Conservation (phyloP, 2,329 filamentous ascomycete species). For the Penicillium sp. region DNA sequence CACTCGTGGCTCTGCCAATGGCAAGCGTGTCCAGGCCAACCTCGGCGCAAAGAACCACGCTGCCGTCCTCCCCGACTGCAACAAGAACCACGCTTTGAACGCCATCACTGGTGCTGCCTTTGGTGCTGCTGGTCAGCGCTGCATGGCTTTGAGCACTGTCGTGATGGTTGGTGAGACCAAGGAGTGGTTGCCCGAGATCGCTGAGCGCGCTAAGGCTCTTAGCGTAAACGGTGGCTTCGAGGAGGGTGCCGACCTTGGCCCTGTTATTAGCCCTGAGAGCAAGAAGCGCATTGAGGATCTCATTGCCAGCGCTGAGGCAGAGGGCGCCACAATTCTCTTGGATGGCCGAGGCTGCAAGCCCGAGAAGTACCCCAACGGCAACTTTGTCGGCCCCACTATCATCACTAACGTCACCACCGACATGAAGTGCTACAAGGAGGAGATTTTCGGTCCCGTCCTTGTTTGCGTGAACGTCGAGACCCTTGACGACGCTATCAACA, state of each 20-base stretch:
- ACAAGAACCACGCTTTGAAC: constrained; percentile 68
- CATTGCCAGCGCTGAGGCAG: constrained; percentile 61
- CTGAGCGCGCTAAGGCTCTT: constrained; percentile 60
- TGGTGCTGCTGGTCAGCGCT: constrained; percentile 67
- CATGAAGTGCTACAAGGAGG: constrained; percentile 67
- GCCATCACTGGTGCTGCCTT: constrained; percentile 68
- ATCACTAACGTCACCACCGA: constrained; percentile 65
- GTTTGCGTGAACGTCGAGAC: constrained; percentile 62
- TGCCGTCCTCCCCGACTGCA: constrained; percentile 65
- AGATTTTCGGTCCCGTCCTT: constrained; percentile 68
- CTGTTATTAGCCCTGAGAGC: constrained; percentile 63
- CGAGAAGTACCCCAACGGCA: constrained; percentile 64
- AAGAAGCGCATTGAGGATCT: constrained; percentile 64
- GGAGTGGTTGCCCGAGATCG: constrained; percentile 64
- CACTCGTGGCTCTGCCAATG: constrained; percentile 65
- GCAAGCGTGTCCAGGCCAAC: constrained; percentile 70
- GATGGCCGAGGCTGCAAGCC: constrained; percentile 63
- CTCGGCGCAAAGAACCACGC: constrained; percentile 71
- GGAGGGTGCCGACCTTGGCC: constrained; percentile 62
- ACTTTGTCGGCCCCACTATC: constrained; percentile 66
- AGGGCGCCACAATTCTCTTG: constrained; percentile 64
- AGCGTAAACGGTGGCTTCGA: constrained; percentile 65
- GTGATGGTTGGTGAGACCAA: constrained; percentile 66
- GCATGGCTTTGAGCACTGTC: constrained; percentile 67
- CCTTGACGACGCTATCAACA: constrained; percentile 61